phyloP scores from a whole-genome alignment of 2,329 filamentous ascomycete genomes.

The Diaporthe humulicola region DNA sequence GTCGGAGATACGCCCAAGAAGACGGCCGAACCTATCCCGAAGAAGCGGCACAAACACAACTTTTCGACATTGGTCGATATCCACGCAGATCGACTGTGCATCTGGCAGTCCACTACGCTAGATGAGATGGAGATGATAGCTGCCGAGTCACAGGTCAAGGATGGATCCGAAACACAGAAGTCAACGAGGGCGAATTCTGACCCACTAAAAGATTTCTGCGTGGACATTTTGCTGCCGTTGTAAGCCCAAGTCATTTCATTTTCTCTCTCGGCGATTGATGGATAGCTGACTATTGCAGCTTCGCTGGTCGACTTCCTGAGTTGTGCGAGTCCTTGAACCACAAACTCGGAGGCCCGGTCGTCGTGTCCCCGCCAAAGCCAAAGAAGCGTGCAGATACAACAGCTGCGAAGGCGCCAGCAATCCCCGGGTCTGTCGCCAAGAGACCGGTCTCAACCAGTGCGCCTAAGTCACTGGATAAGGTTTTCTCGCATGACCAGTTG shows the following conservation, averaged over 20 bases:
- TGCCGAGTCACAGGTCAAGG: constrained; percentile 60
- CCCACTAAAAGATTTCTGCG: constrained; percentile 80
- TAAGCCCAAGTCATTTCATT: constrained; percentile 54
- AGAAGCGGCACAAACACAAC: constrained; percentile 74
- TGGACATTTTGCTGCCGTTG: constrained; percentile 86
- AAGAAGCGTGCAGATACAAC: constrained; percentile 59
- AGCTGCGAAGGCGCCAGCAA: constrained; percentile 58
- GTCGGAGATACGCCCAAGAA: constrained; percentile 50
- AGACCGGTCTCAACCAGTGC: constrained; percentile 57
- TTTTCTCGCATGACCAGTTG: constrained; percentile 71
- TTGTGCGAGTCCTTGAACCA: constrained; percentile 78
- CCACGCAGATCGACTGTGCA: constrained; percentile 82
- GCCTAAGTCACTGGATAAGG: constrained; percentile 70
- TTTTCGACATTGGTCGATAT: constrained; percentile 77
- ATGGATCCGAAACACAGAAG: constrained; percentile 51
- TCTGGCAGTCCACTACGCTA: constrained; percentile 83
- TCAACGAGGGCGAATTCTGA: constrained; percentile 65
- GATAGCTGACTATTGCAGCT: constrained; percentile 59
- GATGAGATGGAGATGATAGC: constrained; percentile 65
- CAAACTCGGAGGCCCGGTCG: constrained; percentile 80
- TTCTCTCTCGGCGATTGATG: not conserved
- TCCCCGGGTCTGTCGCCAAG: constrained; percentile 66
- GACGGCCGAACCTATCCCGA: constrained; percentile 53
- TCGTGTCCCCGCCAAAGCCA: constrained; percentile 67
- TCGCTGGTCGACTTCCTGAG: constrained; percentile 80